phyloP scores from a whole-genome alignment of 1,284 basidiomycete species.

The Exobasidium cylindrosporum region DNA sequence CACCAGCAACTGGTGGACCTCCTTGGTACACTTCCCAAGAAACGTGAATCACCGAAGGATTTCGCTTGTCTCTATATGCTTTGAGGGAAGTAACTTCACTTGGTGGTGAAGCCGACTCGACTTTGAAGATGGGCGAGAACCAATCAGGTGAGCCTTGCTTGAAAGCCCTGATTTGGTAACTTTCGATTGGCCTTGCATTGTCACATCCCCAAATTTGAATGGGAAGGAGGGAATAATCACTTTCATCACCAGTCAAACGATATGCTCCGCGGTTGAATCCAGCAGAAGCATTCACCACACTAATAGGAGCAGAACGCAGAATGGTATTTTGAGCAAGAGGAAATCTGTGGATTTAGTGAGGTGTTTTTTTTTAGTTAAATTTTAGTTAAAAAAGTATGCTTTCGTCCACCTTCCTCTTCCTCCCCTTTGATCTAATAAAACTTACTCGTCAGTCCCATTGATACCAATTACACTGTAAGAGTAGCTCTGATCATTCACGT shows the following conservation, averaged over 20 bases:
- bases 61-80: background rate
- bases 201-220: background rate
- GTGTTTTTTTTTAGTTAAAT: no score
- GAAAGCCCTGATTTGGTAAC: background rate
- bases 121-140: background rate
- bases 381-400: no score
- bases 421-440: no score
- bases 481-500: background rate
- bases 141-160: background rate
- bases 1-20: background rate
- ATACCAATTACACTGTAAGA: background rate
- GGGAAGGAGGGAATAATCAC: background rate
- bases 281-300: background rate
- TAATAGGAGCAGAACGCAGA: background rate
- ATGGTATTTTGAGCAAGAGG: no score
- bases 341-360: no score
- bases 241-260: background rate
- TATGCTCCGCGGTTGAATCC: background rate
- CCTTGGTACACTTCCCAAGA: background rate
- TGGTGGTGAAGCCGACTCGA: background rate
- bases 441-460: no score
- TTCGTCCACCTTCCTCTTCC: no score
- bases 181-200: background rate
- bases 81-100: background rate
- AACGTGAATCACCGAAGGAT: background rate